Percentiles rank a stretch among this genome's conserved stretches.
These are phyloP conservation scores for Penicillium flavigenum DNA, from an alignment of 495 filamentous ascomycete genomes.

Conservation along the genomic window DNA sequence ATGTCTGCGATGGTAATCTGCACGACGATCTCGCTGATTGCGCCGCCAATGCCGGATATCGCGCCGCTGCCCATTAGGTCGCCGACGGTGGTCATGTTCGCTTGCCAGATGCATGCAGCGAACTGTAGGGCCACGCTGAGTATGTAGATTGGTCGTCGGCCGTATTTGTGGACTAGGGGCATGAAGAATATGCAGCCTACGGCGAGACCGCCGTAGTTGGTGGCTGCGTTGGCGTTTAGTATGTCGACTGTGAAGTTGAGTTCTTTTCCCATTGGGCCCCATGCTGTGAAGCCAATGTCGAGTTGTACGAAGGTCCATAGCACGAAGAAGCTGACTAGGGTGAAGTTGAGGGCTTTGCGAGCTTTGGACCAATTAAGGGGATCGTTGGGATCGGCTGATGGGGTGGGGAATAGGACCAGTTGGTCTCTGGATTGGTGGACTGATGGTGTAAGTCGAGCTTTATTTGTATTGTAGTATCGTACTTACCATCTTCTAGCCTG, in stretches of 20 bases:
- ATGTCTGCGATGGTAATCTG: slow-evolving; percentile 50
- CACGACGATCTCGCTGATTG: slow-evolving; percentile 43
- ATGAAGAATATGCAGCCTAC: slow-evolving; percentile 45
- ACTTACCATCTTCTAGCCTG: slow-evolving; percentile 24
- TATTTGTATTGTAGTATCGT: too few species aligned
- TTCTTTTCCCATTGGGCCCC: slow-evolving; percentile 40
- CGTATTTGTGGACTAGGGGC: slow-evolving; percentile 48
- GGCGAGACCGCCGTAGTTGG: slow-evolving; percentile 38
- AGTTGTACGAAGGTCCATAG: slow-evolving; percentile 41
- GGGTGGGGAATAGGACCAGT: slow-evolving; percentile 28
- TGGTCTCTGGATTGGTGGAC: slow-evolving; percentile 25
- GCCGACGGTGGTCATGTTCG: slow-evolving; percentile 28
- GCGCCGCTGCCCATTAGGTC: slow-evolving; percentile 37
- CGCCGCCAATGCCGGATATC: slow-evolving; percentile 37
- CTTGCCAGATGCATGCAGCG: slow-evolving; percentile 40
- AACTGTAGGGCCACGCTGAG: slow-evolving; percentile 36
- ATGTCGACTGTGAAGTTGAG: slow-evolving; percentile 36
- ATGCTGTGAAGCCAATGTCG: slow-evolving; percentile 40
- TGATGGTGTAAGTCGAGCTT: slow-evolving; percentile 2
- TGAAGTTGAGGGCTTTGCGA: slow-evolving; percentile 41
- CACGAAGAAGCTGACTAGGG: slow-evolving; percentile 40
- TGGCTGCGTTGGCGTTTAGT: slow-evolving; percentile 40
- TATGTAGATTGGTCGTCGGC: slow-evolving; percentile 46
- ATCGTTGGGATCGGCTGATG: slow-evolving; percentile 32
- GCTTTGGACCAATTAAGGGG: slow-evolving; percentile 33